Base-by-base conservation (phyloP, 1,284 basidiomycete genomes). In the Tilletia walkeri region DNA sequence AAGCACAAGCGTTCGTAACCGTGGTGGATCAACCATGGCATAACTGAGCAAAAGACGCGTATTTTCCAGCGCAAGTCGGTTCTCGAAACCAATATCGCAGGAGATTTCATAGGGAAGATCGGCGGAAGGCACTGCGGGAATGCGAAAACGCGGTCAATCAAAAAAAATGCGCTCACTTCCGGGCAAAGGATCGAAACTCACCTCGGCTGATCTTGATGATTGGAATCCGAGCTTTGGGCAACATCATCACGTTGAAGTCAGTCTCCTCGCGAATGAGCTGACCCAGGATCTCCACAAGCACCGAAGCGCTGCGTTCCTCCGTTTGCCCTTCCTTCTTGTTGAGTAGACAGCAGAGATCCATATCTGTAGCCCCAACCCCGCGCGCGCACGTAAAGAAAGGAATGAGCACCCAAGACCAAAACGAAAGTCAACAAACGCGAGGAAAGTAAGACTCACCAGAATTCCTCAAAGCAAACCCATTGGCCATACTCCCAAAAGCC, bases 81-180 rank as follows among this genome's bases (percentile, higher is more conserved):
- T 98, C 86, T 97, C 95, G 77, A 99, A 98, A 38, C 95, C 95
- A 78, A 99, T 99, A 85, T 99, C 95, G 84, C 95, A 98, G 20
- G 94, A 91, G 78, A 99, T 86, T 59, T 87, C 87, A 85, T 75
- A 79, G 10, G 81, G 78, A 7, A 96, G 86, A 2, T 93, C 93
- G 16, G 90, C 90, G 0, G 93, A 95, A 18, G 95, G 92, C 78
- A 94, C 73, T 68, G 66, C 9, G 18, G 12, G 45, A 4, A 48
- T 4, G 45, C 14, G 34, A 39, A 36, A n/a, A 5, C 24, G 7
- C 20, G 16, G 20, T 6, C 67, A 68, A 10, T 2, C 20, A 3
- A 41, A 12, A 39, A 38, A 36, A 14, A 12, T 4, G 24, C 24
- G 24, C 24, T 65, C 63, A 39, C 38, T n/a, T 39, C 20, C 34